Base-by-base conservation (phyloP, 2,329 filamentous ascomycete species). In the Sarocladium kiliense region DNA sequence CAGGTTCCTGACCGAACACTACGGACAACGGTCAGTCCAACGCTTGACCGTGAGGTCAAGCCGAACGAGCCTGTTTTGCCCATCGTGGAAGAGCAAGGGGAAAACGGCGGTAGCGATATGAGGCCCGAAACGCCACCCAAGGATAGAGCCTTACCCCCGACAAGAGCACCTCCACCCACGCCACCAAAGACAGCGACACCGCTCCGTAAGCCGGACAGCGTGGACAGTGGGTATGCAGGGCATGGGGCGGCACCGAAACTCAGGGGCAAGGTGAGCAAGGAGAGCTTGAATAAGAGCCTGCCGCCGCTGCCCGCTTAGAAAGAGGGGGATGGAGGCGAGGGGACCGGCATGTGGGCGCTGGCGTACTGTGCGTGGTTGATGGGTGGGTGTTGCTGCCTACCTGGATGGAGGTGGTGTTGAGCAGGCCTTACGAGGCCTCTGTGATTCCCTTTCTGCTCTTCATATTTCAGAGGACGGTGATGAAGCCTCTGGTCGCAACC, bases 11-110 rank as follows among this genome's bases (percentile, higher is more conserved):
- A 87, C 25, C 78, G 87, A 55, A 81, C 79, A 1, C 69, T 91
- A 19, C 67, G 64, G 21, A 74, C 74, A 1, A 65, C 61, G 1
- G 59, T 64, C 5, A 47, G 62, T 3, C 57, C 60, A 19, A 53
- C 63, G 1, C 67, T 83, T 74, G 56, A 77, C 77, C 60, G 79
- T 74, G 66, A 88, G 76, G 71, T 80, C 74, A 21, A 79, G 74
- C 64, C 77, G 77, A 87, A 63, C 67, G 84, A 68, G 64, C 67
- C 67, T 65, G 79, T 72, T 1, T 74, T 97, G 2, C 93, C 93
- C 0, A 86, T 97, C 10, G 91, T 97, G 6, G 89, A 96, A 62
- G 93, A 97, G 71, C 87, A 85, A n/a, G 88, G 85, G 4, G 93
- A 97, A 69, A 86, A 79, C 54, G 72, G 74, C 56, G 81, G 79